Evolutionary conservation across 1,284 basidiomycete species (phyloP).

Genomic region (Tilletiaria anomala): DNA sequence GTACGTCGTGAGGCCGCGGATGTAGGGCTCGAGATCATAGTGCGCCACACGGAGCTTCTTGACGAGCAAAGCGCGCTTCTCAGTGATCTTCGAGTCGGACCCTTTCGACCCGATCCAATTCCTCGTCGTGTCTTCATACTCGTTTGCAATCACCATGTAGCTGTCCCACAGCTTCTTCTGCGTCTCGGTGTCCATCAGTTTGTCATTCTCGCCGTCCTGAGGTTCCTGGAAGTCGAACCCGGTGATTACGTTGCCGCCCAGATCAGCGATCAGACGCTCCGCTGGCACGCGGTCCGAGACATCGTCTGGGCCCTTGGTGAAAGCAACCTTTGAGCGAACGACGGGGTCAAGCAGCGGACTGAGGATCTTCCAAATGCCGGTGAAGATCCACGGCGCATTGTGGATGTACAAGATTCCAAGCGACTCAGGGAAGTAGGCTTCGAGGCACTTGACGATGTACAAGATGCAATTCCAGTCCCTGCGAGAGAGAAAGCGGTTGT

Average conservation of each 20-base stretch:
- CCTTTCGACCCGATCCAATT: conserved; percentile 31
- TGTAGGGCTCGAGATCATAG: conserved; percentile 36
- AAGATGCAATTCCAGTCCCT: conserved; percentile 32
- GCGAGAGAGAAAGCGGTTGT: no score
- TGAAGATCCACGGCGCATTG: conserved; percentile 42
- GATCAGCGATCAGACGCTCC: not conserved
- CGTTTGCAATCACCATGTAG: conserved; percentile 26
- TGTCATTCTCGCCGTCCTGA: conserved; percentile 32
- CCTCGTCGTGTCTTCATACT: conserved; percentile 34
- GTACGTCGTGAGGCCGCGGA: conserved; percentile 33
- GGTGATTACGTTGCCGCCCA: not conserved
- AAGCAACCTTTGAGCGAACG: conserved; percentile 13
- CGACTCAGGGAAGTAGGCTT: conserved; percentile 41
- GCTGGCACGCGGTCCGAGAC: not conserved
- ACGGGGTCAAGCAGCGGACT: conserved; percentile 24
- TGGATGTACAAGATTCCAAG: conserved; percentile 39
- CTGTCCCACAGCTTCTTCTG: conserved; percentile 22
- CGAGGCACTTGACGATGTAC: conserved; percentile 30
- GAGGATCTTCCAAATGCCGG: conserved; percentile 36
- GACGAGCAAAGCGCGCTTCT: conserved; percentile 30
- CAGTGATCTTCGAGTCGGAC: conserved; percentile 11
- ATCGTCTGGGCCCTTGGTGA: not conserved
- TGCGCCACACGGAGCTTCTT: conserved; percentile 38
- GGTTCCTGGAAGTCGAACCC: conserved; percentile 15
- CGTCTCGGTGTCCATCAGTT: conserved; percentile 26